Conservation (phyloP, 495 filamentous ascomycete species). For the Geopyxis carbonaria region DNA sequence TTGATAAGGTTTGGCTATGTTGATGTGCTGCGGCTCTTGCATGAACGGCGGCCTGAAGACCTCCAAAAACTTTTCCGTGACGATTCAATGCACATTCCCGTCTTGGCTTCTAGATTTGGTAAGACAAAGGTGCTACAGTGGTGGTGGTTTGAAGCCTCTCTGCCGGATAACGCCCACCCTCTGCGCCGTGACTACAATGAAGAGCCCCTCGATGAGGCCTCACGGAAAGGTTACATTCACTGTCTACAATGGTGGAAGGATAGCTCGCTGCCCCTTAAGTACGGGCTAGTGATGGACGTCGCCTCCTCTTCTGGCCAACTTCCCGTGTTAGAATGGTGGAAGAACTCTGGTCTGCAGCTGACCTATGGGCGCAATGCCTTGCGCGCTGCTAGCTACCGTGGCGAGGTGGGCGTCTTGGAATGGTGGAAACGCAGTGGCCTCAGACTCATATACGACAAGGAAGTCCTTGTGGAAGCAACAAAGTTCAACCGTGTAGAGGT, state of each 20-base stretch:
- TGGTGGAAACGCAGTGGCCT: conserved; percentile 64
- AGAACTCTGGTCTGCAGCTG: conserved; percentile 33
- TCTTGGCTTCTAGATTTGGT: conserved; percentile 52
- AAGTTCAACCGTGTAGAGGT: conserved; percentile 71
- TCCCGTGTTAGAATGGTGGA: conserved; percentile 85
- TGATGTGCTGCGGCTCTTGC: conserved; percentile 63
- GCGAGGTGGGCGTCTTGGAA: conserved; percentile 70
- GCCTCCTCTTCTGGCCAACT: conserved; percentile 69
- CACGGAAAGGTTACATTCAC: conserved; percentile 60
- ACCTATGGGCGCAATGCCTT: conserved; percentile 28
- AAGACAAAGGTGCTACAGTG: conserved; percentile 69
- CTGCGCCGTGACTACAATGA: conserved; percentile 35
- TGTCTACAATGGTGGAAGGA: conserved; percentile 84
- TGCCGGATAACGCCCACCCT: conserved; percentile 36
- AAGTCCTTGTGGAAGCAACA: conserved; percentile 74
- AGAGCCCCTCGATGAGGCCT: conserved; percentile 76
- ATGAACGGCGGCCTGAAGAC: conserved; percentile 54
- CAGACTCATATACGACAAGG: conserved; percentile 75
- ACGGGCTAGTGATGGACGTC: conserved; percentile 70
- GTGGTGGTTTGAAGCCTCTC: conserved; percentile 38
- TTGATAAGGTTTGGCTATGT: conserved; percentile 80
- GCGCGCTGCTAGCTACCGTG: conserved; percentile 65
- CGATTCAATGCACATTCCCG: conserved; percentile 17
- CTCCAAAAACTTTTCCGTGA: conserved; percentile 62
- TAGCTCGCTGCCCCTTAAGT: conserved; percentile 62